Evolutionary conservation across 768 basidiomycete genomes (phyloP).

Genomic region (Lepiota subincarnata): DNA sequence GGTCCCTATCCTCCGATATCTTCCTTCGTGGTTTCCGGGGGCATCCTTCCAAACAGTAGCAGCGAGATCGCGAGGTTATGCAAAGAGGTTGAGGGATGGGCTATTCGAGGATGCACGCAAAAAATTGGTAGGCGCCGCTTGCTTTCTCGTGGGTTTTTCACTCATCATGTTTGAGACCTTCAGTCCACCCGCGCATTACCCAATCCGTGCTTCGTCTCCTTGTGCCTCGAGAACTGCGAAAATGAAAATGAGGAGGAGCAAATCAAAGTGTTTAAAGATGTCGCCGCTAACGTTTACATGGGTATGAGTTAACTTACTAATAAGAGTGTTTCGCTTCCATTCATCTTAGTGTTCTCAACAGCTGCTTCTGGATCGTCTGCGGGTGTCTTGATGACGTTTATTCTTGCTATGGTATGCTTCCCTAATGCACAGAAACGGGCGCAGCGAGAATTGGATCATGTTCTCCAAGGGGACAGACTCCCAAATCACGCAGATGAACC

Average conservation of each 20-base stretch:
- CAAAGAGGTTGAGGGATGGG: constrained; percentile 31
- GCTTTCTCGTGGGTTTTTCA: constrained; percentile 9
- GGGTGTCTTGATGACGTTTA: constrained; percentile 14
- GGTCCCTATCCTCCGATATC: constrained; percentile 29
- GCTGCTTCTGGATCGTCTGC: background rate
- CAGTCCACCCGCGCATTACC: background rate
- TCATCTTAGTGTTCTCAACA: background rate
- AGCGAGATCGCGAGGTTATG: constrained; percentile 26
- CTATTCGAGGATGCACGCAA: constrained; percentile 24
- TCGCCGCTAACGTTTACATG: constrained; percentile 37
- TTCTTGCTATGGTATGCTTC: constrained; percentile 24
- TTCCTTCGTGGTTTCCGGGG: constrained; percentile 46
- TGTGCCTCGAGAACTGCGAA: constrained; percentile 13
- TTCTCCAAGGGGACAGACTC: constrained; percentile 19
- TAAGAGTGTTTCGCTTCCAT: background rate
- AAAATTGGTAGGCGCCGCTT: constrained; percentile 16
- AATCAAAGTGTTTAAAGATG: constrained; percentile 23
- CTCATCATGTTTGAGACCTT: background rate
- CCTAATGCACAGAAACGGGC: constrained; percentile 24
- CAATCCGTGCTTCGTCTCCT: constrained; percentile 15
- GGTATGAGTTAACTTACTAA: constrained; percentile 19
- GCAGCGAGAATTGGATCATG: constrained; percentile 26
- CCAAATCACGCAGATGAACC: constrained; percentile 21
- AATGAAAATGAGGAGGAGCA: background rate
- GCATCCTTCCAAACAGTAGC: constrained; percentile 42